Evolutionary conservation across 805 yeast species (phyloP), one percentile per base, ranked within the genome.

Genomic region (Wickerhamomyces queroliae): DNA sequence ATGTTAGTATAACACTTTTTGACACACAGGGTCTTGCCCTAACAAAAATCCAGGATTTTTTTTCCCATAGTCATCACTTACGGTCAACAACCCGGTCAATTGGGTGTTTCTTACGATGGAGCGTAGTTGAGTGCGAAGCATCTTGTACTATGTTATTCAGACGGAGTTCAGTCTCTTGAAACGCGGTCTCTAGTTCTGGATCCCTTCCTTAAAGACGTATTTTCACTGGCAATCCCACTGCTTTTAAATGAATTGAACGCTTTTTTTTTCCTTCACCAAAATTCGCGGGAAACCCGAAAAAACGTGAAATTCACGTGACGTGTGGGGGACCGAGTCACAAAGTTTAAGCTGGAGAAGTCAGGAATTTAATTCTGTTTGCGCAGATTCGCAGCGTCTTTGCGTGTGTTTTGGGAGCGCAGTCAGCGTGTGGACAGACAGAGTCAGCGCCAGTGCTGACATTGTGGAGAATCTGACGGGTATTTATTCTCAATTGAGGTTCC

Each of bases 121-220:
- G 21, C 51, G 51, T 20, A 47, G 17, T 36, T 45, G 51, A 20
- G 46, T 30, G 30, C 51, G 51, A 33, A 47, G 44, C 51, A 47
- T 47, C 12, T 27, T 36, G 32, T 12, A 20, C 2, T 29, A 19
- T 11, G 12, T 22, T 27, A 12, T n/a, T n/a, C n/a, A n/a, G n/a
- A n/a, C n/a, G n/a, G n/a, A n/a, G n/a, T n/a, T n/a, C n/a, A n/a
- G n/a, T n/a, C n/a, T n/a, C n/a, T n/a, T n/a, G n/a, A n/a, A n/a
- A n/a, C n/a, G n/a, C n/a, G n/a, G n/a, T n/a, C n/a, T n/a, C n/a
- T n/a, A n/a, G n/a, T n/a, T n/a, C n/a, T n/a, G n/a, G n/a, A n/a
- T n/a, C n/a, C n/a, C n/a, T n/a, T n/a, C n/a, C n/a, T n/a, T n/a
- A n/a, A n/a, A n/a, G n/a, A n/a, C n/a, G n/a, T n/a, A n/a, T n/a